Conservation (phyloP, 2,329 filamentous ascomycete genomes). For the Rutstroemia sp. region DNA sequence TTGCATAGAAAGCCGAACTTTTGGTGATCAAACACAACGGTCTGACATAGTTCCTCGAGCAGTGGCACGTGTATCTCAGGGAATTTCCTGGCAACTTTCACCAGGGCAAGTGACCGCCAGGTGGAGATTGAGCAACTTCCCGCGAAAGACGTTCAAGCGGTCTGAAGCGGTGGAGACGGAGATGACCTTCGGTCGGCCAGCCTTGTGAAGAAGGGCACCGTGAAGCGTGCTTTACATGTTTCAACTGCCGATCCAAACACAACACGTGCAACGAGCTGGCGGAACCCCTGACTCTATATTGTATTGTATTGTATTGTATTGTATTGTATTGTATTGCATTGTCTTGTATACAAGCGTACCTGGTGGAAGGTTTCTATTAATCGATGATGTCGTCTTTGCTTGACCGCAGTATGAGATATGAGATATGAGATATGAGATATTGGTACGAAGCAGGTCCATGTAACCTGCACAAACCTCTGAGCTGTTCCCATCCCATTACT, state of each 20-base stretch:
- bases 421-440: background rate
- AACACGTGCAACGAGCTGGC: background rate
- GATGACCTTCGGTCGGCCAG: background rate
- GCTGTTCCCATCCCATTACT: no score
- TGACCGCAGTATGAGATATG: background rate
- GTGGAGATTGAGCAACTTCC: background rate
- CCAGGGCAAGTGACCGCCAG: background rate
- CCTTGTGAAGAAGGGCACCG: background rate
- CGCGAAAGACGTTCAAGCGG: background rate
- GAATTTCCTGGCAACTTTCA: slow-evolving; percentile 3
- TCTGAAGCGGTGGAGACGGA: background rate
- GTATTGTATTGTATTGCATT: no score
- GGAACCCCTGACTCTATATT: background rate
- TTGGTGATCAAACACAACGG: background rate
- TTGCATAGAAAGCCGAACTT: no score
- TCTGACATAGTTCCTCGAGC: background rate
- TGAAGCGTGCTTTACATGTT: background rate
- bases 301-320: no score
- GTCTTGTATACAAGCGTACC: no score
- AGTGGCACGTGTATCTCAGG: slow-evolving; percentile 4
- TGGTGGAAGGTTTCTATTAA: no score
- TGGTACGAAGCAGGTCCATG: background rate
- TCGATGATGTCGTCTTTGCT: background rate
- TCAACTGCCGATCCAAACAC: background rate
- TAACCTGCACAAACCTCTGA: no score